phyloP scores from a whole-genome alignment of 2,329 filamentous ascomycete species.

The Rutstroemia sp. region DNA sequence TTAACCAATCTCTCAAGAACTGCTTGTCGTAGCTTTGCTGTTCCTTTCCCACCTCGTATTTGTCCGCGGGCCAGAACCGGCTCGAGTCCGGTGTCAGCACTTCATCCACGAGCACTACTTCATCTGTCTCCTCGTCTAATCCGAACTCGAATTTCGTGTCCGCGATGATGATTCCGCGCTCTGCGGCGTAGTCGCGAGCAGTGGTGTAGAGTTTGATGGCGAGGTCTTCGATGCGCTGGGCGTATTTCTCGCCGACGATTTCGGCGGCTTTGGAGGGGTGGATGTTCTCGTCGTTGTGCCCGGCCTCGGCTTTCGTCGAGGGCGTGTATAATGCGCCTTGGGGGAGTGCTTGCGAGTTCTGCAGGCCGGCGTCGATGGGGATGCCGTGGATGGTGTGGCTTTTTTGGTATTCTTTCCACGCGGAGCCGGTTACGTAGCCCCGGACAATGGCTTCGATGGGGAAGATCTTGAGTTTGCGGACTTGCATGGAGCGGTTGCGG shows the following conservation, averaged over 20 bases:
- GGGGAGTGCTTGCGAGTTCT: conserved; percentile 54
- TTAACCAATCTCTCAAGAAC: conserved; percentile 76
- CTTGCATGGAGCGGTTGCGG: conserved; percentile 56
- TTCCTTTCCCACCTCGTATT: conserved; percentile 63
- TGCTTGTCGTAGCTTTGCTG: conserved; percentile 90
- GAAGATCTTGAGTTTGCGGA: conserved; percentile 55
- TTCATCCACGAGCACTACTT: conserved; percentile 64
- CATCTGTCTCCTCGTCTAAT: conserved; percentile 47
- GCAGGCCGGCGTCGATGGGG: conserved; percentile 46
- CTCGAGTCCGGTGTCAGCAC: conserved; percentile 74
- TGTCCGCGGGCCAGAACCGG: conserved; percentile 75
- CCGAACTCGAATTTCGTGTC: conserved; percentile 74
- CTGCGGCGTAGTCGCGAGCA: conserved; percentile 45
- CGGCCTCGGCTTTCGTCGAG: conserved; percentile 59
- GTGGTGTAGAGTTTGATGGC: conserved; percentile 51
- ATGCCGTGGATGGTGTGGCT: conserved; percentile 60
- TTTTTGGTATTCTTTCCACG: conserved; percentile 61
- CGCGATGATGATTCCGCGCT: conserved; percentile 61
- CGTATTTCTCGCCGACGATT: conserved; percentile 48
- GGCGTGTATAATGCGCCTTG: conserved; percentile 59
- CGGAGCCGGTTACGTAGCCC: conserved; percentile 67
- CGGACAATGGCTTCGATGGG: conserved; percentile 66
- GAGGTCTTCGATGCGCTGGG: conserved; percentile 50
- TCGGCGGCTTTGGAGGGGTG: conserved; percentile 44
- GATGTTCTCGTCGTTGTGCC: conserved; percentile 65